Conservation (phyloP, 176 grass and related monocot species). For the Dendrocalamus sinicus region DNA sequence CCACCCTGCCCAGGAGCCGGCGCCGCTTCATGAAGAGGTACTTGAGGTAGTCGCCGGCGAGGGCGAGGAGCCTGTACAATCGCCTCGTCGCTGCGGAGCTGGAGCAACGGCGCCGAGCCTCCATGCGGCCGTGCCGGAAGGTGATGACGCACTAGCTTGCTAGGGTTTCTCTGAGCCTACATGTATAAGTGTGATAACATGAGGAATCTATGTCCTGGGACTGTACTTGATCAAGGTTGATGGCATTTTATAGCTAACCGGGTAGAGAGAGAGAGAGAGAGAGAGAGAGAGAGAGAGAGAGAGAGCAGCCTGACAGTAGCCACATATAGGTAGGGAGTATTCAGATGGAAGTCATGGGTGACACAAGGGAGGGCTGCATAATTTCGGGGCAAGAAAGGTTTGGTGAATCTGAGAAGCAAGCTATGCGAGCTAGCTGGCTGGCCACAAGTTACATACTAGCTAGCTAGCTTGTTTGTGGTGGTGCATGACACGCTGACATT, state of each 20-base stretch:
- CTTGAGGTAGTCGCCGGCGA: constrained; percentile 57
- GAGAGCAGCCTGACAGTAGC: neutral
- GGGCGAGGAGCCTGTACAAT: constrained; percentile 32
- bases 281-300: neutral
- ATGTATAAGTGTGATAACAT: neutral
- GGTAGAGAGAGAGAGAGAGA: no score
- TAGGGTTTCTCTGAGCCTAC: constrained; percentile 32
- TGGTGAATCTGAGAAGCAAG: constrained; percentile 50
- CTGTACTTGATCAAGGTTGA: constrained; percentile 26
- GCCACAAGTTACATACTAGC: constrained; percentile 33
- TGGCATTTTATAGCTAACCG: constrained; percentile 35
- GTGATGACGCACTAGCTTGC: neutral
- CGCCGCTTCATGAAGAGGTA: constrained; percentile 58
- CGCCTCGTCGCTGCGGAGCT: constrained; percentile 13
- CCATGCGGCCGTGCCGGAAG: constrained; percentile 20
- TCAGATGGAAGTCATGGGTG: constrained; percentile 43
- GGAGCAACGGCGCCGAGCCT: neutral
- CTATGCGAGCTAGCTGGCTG: constrained; percentile 31
- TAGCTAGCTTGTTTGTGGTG: constrained; percentile 28
- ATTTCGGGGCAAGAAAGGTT: constrained; percentile 61
- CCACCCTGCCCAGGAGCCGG: constrained; percentile 49
- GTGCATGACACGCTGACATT: constrained; percentile 20
- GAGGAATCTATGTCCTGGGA: constrained; percentile 41
- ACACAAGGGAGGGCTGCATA: constrained; percentile 42
- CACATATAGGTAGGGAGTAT: constrained; percentile 11